Evolutionary conservation across 495 filamentous ascomycete genomes (phyloP), one percentile per base, ranked within the genome.

Genomic region (Aspergillus funiculosus): DNA sequence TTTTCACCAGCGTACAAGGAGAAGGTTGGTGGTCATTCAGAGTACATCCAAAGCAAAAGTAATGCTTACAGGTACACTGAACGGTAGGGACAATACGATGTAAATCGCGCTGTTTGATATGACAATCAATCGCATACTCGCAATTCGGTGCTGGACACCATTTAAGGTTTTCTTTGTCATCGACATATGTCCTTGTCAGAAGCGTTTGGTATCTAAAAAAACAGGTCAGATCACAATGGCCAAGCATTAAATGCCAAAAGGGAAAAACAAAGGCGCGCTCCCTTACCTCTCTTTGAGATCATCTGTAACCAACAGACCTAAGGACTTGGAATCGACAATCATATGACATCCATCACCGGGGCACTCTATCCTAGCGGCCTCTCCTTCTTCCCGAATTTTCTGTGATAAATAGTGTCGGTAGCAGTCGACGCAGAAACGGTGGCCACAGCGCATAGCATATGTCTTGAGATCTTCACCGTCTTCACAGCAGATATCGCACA

Each of bases 61-160:
- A 72, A 53, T 95, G 80, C 19, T 81, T 78, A 68, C 92, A 98
- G 4, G 69, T 61, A 64, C 92, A 98, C 24, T 77, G 70, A 1
- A 98, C 92, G 0, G 89, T 94, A 1, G 92, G 92, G 0, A 98
- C 91, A 15, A 95, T 79, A 39, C 78, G 82, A 47, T 77, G 73
- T 4, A 97, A 74, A 35, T 95, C 89, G 47, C 83, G 86, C 58
- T 84, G 78, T 63, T 92, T 95, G 21, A 97, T 77, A 0, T 68
- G 72, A 54, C 92, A 98, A 50, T 98, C 87, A 13, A 97, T 69
- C 9, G 90, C 91, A 54, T 92, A 95, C 49, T 83, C 77, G 68
- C 92, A 98, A 56, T 97, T 88, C 25, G 92, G 92, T 2, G 94
- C 91, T 5, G 92, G 92, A 61, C 92, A 98, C 92, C 92, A 98